These are phyloP conservation scores for Populus tomentosa DNA, from an alignment of 441 rosid species.

Conservation along the genomic window DNA sequence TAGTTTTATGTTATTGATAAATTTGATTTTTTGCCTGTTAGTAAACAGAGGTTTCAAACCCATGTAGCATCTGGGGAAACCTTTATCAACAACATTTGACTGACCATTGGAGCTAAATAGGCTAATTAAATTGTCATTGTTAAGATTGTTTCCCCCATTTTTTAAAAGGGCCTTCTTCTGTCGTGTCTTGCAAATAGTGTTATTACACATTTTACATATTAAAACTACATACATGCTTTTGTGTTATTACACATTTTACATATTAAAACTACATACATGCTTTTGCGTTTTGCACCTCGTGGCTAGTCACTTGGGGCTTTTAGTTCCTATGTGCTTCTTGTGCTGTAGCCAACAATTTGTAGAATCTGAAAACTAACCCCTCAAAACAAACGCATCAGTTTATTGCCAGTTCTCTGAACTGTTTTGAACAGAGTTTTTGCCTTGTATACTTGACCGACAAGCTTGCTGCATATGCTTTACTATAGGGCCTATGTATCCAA, in stretches of 20 bases:
- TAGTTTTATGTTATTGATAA: not conserved
- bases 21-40: not conserved
- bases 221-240: not conserved
- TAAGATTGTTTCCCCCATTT: not conserved
- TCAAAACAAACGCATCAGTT: not conserved
- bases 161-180: not conserved
- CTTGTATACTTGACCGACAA: not conserved
- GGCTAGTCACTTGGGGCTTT: not conserved
- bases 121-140: not conserved
- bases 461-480: not conserved
- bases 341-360: not conserved
- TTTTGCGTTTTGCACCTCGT: not conserved
- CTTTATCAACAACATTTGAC: not conserved
- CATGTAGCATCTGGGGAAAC: not conserved
- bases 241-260: not conserved
- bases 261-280: not conserved
- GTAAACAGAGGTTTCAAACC: not conserved
- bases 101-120: not conserved
- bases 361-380: not conserved
- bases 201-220: not conserved
- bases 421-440: not conserved
- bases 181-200: not conserved
- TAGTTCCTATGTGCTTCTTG: not conserved
- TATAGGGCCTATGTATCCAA: not conserved
- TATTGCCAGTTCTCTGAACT: not conserved